These are phyloP conservation scores for Macadamia tetraphylla DNA, from an alignment of 164 flowering plant species.

Conservation along the genomic window DNA sequence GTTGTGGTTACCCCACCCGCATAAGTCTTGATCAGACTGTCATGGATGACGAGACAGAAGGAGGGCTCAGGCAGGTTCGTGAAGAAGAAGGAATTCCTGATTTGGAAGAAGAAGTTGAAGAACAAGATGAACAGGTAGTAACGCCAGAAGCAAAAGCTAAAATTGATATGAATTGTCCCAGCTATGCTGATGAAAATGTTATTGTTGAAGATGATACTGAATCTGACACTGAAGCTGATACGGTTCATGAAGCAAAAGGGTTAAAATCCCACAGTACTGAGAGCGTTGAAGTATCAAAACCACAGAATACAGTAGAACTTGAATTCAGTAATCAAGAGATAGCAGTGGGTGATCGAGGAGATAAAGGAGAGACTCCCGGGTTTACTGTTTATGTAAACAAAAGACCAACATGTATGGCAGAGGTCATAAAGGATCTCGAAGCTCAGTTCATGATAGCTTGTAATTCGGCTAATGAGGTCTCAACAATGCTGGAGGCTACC, in stretches of 20 bases:
- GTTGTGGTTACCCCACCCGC: slow-evolving; percentile 59
- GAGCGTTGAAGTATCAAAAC: slow-evolving; percentile 36
- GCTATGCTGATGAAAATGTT: slow-evolving; percentile 30
- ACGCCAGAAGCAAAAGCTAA: slow-evolving; percentile 28
- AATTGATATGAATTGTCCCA: slow-evolving; percentile 16
- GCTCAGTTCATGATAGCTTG: slow-evolving; percentile 62
- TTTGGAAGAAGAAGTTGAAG: slow-evolving; percentile 75
- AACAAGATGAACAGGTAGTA: slow-evolving; percentile 23
- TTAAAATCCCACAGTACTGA: slow-evolving; percentile 24
- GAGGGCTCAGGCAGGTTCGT: slow-evolving; percentile 68
- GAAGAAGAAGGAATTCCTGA: slow-evolving; percentile 99
- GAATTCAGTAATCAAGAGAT: slow-evolving; percentile 33
- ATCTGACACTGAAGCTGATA: slow-evolving; percentile 35
- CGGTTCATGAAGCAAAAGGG: slow-evolving; percentile 36
- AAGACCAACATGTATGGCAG: slow-evolving; percentile 83
- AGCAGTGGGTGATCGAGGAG: slow-evolving; percentile 31
- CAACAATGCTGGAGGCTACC: slow-evolving; percentile 64
- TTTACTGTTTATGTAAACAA: slow-evolving; percentile 77
- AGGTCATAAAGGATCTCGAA: slow-evolving; percentile 83
- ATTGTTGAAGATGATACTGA: slow-evolving; percentile 43
- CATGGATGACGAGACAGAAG: slow-evolving; percentile 61
- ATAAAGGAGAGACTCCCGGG: slow-evolving; percentile 64
- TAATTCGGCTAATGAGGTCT: slow-evolving; percentile 62
- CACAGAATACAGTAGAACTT: slow-evolving; percentile 35
- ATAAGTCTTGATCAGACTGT: slow-evolving; percentile 41